Conservation (phyloP, 2,329 filamentous ascomycete genomes). For the Claviceps citrina region DNA sequence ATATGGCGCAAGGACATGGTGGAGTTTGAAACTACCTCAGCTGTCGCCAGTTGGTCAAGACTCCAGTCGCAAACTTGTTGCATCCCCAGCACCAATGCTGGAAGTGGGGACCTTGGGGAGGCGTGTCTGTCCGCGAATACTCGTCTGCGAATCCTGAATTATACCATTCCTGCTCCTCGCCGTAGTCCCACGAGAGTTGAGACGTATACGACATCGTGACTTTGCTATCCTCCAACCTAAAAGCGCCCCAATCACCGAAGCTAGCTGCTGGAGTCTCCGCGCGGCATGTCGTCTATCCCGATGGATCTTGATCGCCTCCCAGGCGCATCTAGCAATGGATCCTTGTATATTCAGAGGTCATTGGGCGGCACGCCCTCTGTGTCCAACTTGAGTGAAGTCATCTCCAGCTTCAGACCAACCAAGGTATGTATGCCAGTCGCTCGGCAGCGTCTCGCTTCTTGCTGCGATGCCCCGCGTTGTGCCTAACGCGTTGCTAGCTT, state of each 20-base stretch:
- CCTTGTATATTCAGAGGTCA: constrained; percentile 36
- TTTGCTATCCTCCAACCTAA: neutral
- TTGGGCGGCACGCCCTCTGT: constrained; percentile 29
- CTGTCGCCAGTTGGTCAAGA: too few relatives aligned
- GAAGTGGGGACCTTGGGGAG: too few relatives aligned
- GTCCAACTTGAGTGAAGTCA: constrained; percentile 61
- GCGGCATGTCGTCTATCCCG: constrained; percentile 34
- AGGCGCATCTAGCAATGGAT: constrained; percentile 25
- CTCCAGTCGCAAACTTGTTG: too few relatives aligned
- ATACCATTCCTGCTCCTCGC: too few relatives aligned
- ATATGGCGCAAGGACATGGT: too few relatives aligned
- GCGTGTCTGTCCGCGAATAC: too few relatives aligned
- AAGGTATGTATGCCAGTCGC: constrained; percentile 39
- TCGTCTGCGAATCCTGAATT: too few relatives aligned
- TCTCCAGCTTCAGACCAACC: constrained; percentile 61
- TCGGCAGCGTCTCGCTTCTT: neutral
- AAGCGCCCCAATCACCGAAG: neutral
- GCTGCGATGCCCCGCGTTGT: neutral
- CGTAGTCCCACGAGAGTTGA: too few relatives aligned
- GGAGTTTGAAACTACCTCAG: too few relatives aligned
- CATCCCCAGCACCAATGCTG: too few relatives aligned
- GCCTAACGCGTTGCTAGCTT: constrained; percentile 20
- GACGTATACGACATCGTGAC: too few relatives aligned
- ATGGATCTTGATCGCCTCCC: constrained; percentile 40
- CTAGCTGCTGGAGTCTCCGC: neutral